Evolutionary conservation across 192 early-diverging fungal species (phyloP), one percentile per base, ranked within the genome.

Genomic region (Backusella psychrophila): DNA sequence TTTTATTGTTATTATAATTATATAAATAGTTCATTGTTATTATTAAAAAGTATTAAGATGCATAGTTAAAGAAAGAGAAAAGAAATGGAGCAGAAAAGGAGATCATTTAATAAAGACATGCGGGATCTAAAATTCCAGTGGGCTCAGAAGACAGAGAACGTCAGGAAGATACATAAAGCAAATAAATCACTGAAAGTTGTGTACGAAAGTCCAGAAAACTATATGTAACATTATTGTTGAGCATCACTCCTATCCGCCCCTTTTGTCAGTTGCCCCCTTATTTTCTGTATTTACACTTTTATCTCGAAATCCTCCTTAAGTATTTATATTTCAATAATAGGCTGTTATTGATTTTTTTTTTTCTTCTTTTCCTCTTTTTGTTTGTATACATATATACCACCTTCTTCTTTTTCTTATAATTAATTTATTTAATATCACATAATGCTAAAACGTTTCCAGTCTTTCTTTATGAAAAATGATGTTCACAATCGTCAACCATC

Each of bases 101-200:
- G 36, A 71, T 36, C 29, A 35, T 68, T n/a, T 35, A 68, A 63
- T 23, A 63, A 63, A 63, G 46, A 33, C 33, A 71, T 12, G 35
- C 70, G 70, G 70, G 26, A 46, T 71, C 70, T 71, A 46, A 71
- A 70, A 71, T 63, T 46, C 23, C 7, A 35, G 35, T 68, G 33
- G 66, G 35, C 35, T 68, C 26, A 71, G 70, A 71, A 71, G 70
- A 29, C 42, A 49, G 42, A 41, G 70, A 71, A 71, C 44, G 70
- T 71, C 70, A 71, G 70, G 70, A 71, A 71, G 70, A 71, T 71
- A 71, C 70, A 71, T 46, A 12, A 63, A 63, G 56, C 56, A 63
- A 63, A 63, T 63, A 63, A 63, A 63, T 29, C 56, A 63, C 9
- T 63, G 23, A 12, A 3, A 29, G 23, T 29, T 63, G 56, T 29